Percentiles rank a stretch among this genome's conserved stretches.
Conservation (phyloP, 305 asterid genomes). For the Fraxinus platypoda region DNA sequence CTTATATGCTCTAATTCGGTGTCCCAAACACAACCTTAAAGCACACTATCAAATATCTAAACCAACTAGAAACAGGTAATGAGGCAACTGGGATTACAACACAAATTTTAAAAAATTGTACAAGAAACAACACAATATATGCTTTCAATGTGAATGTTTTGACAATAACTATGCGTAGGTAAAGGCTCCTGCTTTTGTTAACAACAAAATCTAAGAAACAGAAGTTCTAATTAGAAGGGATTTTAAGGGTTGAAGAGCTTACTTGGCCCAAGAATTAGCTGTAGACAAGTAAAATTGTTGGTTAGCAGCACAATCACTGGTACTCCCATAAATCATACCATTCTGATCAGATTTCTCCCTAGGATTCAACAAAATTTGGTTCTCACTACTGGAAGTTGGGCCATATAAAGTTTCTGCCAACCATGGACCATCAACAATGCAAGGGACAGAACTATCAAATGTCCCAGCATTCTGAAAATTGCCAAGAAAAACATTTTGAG, state of each 20-base stretch:
- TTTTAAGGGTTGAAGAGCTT: constrained; percentile 34
- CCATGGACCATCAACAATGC: constrained; percentile 58
- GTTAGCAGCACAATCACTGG: constrained; percentile 47
- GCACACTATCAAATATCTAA: background rate
- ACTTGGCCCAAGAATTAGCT: constrained; percentile 73
- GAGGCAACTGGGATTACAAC: background rate
- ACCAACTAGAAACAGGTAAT: background rate
- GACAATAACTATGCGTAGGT: too few relatives aligned
- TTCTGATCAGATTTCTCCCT: constrained; percentile 54
- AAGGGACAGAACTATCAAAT: constrained; percentile 45
- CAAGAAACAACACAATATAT: too few relatives aligned
- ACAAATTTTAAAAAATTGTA: too few relatives aligned
- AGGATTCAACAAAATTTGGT: constrained; percentile 32
- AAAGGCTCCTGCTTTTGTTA: too few relatives aligned
- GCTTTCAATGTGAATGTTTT: too few relatives aligned
- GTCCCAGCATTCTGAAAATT: constrained; percentile 52
- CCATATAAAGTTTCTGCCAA: constrained; percentile 38
- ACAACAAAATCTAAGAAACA: too few relatives aligned
- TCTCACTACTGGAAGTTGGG: background rate
- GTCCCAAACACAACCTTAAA: background rate
- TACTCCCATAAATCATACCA: constrained; percentile 48
- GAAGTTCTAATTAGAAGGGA: too few relatives aligned
- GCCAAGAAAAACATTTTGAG: constrained; percentile 37
- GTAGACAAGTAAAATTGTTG: constrained; percentile 58
- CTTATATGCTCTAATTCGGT: background rate